These are phyloP conservation scores for Arthromyces matolae DNA, from an alignment of 768 basidiomycete species.

Conservation along the genomic window DNA sequence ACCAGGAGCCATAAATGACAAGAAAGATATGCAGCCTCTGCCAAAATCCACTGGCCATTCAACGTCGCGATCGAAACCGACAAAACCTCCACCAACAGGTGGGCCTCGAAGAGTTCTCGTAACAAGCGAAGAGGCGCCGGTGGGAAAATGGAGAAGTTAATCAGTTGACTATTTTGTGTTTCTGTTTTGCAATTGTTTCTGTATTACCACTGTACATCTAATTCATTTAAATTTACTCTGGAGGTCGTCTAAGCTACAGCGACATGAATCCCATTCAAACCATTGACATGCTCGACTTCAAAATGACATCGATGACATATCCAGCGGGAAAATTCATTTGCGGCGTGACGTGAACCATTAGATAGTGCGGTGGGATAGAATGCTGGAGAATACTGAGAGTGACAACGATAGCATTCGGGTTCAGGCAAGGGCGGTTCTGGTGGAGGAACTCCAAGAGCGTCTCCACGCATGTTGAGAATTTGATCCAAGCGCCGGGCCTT, in stretches of 20 bases:
- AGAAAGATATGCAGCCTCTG: slow-evolving; percentile 17
- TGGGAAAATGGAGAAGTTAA: slow-evolving; percentile 47
- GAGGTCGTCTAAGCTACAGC: no score
- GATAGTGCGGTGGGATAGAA: slow-evolving; percentile 48
- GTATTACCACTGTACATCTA: neutral
- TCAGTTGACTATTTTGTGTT: no score
- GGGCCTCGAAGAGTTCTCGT: slow-evolving; percentile 66
- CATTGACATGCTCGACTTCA: slow-evolving; percentile 26
- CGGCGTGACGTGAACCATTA: slow-evolving; percentile 3
- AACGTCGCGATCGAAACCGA: slow-evolving; percentile 18
- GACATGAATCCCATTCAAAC: slow-evolving; percentile 30
- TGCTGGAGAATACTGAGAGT: slow-evolving; percentile 68
- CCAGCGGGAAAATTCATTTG: slow-evolving; percentile 20
- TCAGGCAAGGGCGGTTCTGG: slow-evolving; percentile 25
- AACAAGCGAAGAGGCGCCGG: slow-evolving; percentile 64
- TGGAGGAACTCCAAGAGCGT: slow-evolving; percentile 25
- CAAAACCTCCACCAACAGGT: slow-evolving; percentile 34
- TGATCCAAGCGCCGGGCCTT: slow-evolving; percentile 84
- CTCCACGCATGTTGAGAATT: slow-evolving; percentile 51
- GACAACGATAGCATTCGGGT: slow-evolving; percentile 57
- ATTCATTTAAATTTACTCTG: no score
- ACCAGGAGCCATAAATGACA: slow-evolving; percentile 13
- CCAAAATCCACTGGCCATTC: slow-evolving; percentile 17
- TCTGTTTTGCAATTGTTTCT: no score
- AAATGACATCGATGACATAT: slow-evolving; percentile 50